A percentile compares a stretch with the other conserved stretches of the same genome.
phyloP scores from a whole-genome alignment of 371 early-diverging fungal genomes.

The Mortierella sp. region DNA sequence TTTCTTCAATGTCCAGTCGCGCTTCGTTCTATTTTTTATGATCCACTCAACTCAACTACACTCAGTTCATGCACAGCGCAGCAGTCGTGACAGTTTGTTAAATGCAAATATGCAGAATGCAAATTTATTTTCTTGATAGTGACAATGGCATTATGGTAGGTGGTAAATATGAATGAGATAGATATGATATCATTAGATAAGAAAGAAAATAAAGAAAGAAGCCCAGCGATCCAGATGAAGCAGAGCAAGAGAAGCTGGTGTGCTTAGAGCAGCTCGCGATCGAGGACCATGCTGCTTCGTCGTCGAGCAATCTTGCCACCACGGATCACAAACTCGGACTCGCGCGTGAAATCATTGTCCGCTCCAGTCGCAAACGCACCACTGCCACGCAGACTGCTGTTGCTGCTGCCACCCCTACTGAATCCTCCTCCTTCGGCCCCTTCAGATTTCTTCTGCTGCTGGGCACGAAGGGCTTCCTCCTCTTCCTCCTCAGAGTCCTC shows the following conservation, averaged over 20 bases:
- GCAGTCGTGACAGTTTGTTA: background rate
- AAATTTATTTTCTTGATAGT: background rate
- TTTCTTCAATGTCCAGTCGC: background rate
- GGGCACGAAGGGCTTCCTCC: conserved; percentile 19
- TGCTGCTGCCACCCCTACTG: conserved; percentile 6
- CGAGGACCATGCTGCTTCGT: conserved; percentile 54
- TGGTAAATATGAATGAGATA: background rate
- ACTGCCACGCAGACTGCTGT: conserved; percentile 12
- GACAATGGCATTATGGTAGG: background rate
- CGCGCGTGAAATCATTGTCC: conserved; percentile 39
- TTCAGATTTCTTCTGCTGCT: conserved; percentile 16
- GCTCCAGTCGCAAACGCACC: conserved; percentile 30
- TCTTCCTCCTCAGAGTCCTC: conserved; percentile 28
- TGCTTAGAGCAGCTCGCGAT: conserved; percentile 16
- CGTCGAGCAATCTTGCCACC: conserved; percentile 58
- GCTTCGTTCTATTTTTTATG: background rate
- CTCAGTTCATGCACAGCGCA: background rate
- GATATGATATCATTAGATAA: too few relatives aligned
- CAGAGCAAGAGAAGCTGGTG: background rate
- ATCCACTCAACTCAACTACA: background rate
- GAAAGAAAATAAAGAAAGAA: background rate
- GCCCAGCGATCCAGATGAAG: background rate
- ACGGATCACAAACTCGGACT: conserved; percentile 54
- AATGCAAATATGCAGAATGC: conserved; percentile 1
- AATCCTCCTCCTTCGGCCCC: background rate